Percentiles rank a stretch among this genome's conserved stretches.
phyloP scores from a whole-genome alignment of 768 basidiomycete genomes.

The Imleria badia region DNA sequence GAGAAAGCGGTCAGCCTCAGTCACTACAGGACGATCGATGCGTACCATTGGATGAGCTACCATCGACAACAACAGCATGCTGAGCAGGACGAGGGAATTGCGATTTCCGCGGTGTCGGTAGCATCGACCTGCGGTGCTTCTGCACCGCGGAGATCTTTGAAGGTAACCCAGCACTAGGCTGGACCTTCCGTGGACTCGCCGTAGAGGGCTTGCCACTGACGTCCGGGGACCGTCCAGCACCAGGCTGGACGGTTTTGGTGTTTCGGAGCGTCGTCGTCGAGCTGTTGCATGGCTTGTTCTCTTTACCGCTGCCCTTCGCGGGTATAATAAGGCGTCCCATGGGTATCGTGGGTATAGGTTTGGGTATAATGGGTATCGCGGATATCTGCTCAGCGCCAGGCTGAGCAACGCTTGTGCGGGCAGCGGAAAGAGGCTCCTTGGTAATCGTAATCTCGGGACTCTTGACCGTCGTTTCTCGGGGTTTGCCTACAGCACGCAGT shows the following conservation, averaged over 20 bases:
- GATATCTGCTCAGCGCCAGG: constrained; percentile 3
- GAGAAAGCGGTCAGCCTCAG: neutral
- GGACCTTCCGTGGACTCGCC: constrained; percentile 6
- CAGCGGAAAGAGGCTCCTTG: neutral
- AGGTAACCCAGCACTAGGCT: constrained; percentile 2
- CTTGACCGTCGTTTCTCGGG: constrained; percentile 1
- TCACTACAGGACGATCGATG: neutral
- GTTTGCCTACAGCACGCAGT: neutral
- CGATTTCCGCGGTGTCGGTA: constrained; percentile 10
- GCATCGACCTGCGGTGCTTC: constrained; percentile 10
- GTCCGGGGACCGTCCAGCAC: neutral
- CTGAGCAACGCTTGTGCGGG: constrained; percentile 1
- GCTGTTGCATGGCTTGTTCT: constrained; percentile 10
- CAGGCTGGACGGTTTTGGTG: constrained; percentile 1
- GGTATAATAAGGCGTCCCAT: constrained; percentile 2
- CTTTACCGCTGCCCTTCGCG: constrained; percentile 12
- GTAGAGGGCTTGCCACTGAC: neutral
- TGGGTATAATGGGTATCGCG: constrained; percentile 5
- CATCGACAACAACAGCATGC: neutral
- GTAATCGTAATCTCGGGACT: neutral
- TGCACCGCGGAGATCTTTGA: constrained; percentile 1
- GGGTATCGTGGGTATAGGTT: neutral
- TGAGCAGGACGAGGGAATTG: neutral
- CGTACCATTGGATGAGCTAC: constrained; percentile 4
- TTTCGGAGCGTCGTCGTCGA: constrained; percentile 2